A percentile compares a stretch with the other conserved stretches of the same genome.
Evolutionary conservation across 192 early-diverging fungal species (phyloP).

Genomic region (Rhizophagus clarus): DNA sequence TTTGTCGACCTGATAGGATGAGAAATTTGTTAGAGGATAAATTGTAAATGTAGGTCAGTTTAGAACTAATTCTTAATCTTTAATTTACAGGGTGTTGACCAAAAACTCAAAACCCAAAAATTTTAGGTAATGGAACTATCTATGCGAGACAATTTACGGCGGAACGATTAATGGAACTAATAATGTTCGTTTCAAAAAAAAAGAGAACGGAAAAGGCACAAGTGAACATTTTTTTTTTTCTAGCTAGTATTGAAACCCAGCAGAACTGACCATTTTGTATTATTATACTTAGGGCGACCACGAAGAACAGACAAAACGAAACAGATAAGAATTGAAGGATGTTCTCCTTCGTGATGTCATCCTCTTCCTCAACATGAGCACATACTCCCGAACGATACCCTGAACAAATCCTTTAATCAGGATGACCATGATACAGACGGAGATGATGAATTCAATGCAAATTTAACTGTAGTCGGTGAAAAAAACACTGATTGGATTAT

Average conservation of each 20-base stretch:
- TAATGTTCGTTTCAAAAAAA: too few relatives aligned
- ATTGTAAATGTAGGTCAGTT: neutral
- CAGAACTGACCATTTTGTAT: too few relatives aligned
- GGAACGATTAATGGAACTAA: too few relatives aligned
- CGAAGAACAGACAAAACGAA: neutral
- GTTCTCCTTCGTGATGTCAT: too few relatives aligned
- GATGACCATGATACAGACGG: constrained; percentile 7
- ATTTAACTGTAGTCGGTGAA: constrained; percentile 19
- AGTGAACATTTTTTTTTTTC: too few relatives aligned
- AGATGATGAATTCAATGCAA: constrained; percentile 20
- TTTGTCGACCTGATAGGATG: neutral
- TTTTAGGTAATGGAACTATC: too few relatives aligned
- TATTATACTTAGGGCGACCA: too few relatives aligned
- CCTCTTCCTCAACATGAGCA: neutral
- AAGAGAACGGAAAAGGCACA: too few relatives aligned
- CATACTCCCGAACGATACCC: neutral
- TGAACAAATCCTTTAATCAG: constrained; percentile 21
- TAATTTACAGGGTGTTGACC: neutral
- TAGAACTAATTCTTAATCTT: neutral
- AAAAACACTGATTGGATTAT: constrained; percentile 1
- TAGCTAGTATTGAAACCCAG: too few relatives aligned
- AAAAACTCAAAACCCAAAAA: too few relatives aligned
- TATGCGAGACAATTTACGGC: neutral
- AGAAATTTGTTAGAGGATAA: neutral
- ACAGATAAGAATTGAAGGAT: neutral